phyloP scores from a whole-genome alignment of 1,284 basidiomycete genomes.

The Gastroboletus turbinatus region DNA sequence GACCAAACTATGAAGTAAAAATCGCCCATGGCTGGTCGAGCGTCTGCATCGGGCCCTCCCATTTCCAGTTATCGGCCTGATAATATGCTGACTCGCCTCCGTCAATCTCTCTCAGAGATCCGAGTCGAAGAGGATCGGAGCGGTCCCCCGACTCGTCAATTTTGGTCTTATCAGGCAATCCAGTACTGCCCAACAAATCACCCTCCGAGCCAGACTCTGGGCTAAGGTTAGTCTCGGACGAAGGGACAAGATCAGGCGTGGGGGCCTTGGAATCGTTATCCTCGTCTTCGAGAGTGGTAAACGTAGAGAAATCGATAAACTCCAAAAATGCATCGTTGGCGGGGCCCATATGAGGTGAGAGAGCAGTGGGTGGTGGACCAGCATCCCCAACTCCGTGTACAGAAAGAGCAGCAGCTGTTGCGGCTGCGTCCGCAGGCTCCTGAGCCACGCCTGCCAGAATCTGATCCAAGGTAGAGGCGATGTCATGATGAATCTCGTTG shows the following conservation, averaged over 20 bases:
- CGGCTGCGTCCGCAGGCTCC: conserved; percentile 36
- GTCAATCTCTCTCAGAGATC: conserved; percentile 68
- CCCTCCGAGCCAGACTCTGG: conserved; percentile 71
- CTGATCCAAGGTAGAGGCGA: conserved; percentile 59
- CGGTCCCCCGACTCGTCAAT: conserved; percentile 43
- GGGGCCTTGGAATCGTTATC: conserved; percentile 60
- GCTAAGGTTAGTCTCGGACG: conserved; percentile 73
- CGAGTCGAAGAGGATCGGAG: conserved; percentile 55
- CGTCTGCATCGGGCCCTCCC: conserved; percentile 63
- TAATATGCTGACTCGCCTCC: conserved; percentile 73
- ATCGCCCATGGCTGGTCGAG: conserved; percentile 74
- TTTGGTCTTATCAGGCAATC: conserved; percentile 43
- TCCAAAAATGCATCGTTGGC: conserved; percentile 36
- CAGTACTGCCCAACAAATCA: conserved; percentile 40
- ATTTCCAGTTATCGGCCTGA: conserved; percentile 66
- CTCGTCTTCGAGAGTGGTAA: conserved; percentile 55
- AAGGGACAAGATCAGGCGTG: conserved; percentile 68
- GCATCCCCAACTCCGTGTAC: conserved; percentile 27
- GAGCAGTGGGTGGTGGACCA: conserved; percentile 36
- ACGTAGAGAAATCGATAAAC: conserved; percentile 68
- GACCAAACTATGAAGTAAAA: conserved; percentile 53
- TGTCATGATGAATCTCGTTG: conserved; percentile 47
- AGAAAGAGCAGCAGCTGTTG: conserved; percentile 37
- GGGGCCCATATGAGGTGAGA: conserved; percentile 38
- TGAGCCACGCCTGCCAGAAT: conserved; percentile 56